Evolutionary conservation across 164 flowering plant genomes (phyloP).

Genomic region (Nymphaea colorata): DNA sequence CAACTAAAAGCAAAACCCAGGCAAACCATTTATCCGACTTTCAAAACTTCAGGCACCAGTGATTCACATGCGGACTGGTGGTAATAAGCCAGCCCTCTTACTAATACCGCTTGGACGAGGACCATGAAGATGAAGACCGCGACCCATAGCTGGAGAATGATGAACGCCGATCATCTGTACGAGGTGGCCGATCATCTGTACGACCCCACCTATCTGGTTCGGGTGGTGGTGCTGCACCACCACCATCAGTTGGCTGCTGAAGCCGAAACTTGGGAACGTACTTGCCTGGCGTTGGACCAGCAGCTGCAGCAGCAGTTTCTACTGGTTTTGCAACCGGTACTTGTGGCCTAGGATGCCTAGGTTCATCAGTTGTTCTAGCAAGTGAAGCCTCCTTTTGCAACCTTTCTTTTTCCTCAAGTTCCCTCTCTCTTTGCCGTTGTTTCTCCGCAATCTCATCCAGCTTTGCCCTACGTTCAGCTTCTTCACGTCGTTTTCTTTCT

Average conservation of each 20-base stretch:
- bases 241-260: conserved; percentile 6
- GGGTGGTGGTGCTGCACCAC: conserved; percentile 23
- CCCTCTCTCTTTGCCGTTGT: conserved; percentile 73
- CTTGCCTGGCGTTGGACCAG: conserved; percentile 35
- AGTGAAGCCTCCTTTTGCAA: conserved; percentile 36
- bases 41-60: too few relatives aligned
- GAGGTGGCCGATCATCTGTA: conserved; percentile 19
- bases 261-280: conserved; percentile 49
- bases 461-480: conserved; percentile 69
- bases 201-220: conserved; percentile 34
- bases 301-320: conserved; percentile 16
- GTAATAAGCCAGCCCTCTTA: too few relatives aligned
- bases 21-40: too few relatives aligned
- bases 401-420: conserved; percentile 62
- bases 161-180: conserved; percentile 19
- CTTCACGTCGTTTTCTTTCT: conserved; percentile 63
- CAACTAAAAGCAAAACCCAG: too few relatives aligned
- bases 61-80: too few relatives aligned
- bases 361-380: conserved; percentile 26
- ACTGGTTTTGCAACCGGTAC: conserved; percentile 21
- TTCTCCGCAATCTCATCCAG: conserved; percentile 76
- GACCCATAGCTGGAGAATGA: conserved; percentile 6
- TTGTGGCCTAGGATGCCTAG: conserved; percentile 13
- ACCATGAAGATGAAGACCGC: conserved; percentile 9
- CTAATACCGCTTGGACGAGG: neutral